Conservation (phyloP, 768 basidiomycete genomes). For the Pleurotus tuoliensis region DNA sequence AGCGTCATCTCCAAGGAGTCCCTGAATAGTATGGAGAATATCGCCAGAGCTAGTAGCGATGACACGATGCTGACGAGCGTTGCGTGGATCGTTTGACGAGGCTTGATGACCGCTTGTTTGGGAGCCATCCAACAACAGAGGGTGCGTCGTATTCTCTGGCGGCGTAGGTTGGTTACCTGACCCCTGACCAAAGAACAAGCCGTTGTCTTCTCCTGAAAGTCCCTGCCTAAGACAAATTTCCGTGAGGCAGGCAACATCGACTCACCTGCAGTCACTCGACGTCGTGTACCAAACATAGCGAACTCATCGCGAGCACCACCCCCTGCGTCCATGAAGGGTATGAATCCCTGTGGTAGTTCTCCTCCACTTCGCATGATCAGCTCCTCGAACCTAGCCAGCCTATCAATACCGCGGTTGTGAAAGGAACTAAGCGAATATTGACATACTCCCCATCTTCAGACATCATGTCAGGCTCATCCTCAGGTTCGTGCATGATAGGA, state of each 20-base stretch:
- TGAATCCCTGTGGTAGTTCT: constrained; percentile 40
- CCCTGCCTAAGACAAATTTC: constrained; percentile 7
- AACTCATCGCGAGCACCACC: constrained; percentile 24
- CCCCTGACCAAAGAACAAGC: constrained; percentile 61
- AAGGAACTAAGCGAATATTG: not conserved
- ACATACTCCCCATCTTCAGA: constrained; percentile 67
- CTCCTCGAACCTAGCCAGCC: constrained; percentile 31
- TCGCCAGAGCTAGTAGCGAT: constrained; percentile 46
- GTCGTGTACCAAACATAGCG: constrained; percentile 50
- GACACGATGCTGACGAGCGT: constrained; percentile 52
- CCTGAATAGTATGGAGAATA: constrained; percentile 73
- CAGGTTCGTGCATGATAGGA: constrained; percentile 60
- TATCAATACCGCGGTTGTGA: too few species aligned
- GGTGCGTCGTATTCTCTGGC: constrained; percentile 77
- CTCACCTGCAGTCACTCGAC: constrained; percentile 47
- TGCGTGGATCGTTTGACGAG: constrained; percentile 41
- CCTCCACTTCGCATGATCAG: constrained; percentile 34
- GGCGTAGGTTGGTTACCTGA: constrained; percentile 47
- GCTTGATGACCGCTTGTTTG: constrained; percentile 35
- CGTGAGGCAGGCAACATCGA: constrained; percentile 10
- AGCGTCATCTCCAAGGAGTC: constrained; percentile 77
- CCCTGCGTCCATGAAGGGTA: constrained; percentile 45
- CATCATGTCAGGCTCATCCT: constrained; percentile 54
- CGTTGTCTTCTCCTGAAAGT: constrained; percentile 45
- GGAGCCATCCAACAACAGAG: constrained; percentile 69